phyloP scores from a whole-genome alignment of 192 early-diverging fungal genomes.

The Blastocladiella britannica region DNA sequence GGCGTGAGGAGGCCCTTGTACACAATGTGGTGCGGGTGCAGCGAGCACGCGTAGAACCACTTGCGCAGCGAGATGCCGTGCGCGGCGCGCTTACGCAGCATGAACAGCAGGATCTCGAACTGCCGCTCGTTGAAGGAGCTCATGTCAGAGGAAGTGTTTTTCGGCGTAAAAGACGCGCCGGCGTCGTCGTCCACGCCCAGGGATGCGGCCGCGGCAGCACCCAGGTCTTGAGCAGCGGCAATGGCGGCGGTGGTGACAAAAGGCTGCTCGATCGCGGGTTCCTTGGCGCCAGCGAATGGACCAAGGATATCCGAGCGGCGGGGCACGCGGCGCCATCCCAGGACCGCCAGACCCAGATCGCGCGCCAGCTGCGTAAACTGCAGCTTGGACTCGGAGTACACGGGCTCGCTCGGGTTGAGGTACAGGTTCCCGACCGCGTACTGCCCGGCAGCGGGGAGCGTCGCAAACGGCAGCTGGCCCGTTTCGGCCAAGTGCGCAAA shows the following conservation, averaged over 20 bases:
- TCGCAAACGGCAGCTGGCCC: too few species aligned
- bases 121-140: too few species aligned
- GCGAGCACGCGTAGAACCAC: conserved; percentile 95
- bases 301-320: conserved; percentile 70
- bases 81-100: conserved; percentile 75
- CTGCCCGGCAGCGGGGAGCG: conserved; percentile 49
- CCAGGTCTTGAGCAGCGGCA: conserved; percentile 81
- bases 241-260: conserved; percentile 69
- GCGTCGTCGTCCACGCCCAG: conserved; percentile 19
- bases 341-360: conserved; percentile 45
- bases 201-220: conserved; percentile 41
- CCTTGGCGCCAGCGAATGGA: conserved; percentile 64
- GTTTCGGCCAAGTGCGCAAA: conserved; percentile 42
- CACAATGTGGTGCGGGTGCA: conserved; percentile 77
- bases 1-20: conserved; percentile 96
- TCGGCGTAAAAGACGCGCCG: too few species aligned
- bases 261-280: conserved; percentile 83
- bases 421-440: conserved; percentile 98
- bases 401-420: conserved; percentile 44
- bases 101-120: conserved; percentile 71
- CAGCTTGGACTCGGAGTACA: conserved; percentile 43
- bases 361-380: conserved; percentile 63
- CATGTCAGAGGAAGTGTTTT: too few species aligned
- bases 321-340: conserved; percentile 82
- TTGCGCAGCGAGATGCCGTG: conserved; percentile 64